phyloP scores from a whole-genome alignment of 768 basidiomycete species.

The Sporobolomyces roseus region DNA sequence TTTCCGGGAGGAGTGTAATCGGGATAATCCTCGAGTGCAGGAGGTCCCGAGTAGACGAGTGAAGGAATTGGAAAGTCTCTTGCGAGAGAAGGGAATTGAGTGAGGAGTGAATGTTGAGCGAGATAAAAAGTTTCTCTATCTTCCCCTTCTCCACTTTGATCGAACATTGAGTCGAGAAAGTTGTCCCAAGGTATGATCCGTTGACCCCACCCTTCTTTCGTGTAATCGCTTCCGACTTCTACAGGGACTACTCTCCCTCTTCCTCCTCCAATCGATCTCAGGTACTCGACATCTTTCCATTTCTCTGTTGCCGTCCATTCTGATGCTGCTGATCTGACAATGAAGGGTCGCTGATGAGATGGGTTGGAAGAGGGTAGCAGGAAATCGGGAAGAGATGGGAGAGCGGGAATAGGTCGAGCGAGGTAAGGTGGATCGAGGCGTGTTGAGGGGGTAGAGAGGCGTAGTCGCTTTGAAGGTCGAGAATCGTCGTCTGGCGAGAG shows the following conservation, averaged over 20 bases:
- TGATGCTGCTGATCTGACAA: slow-evolving; percentile 58
- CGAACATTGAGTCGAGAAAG: slow-evolving; percentile 57
- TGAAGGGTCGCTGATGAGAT: slow-evolving; percentile 62
- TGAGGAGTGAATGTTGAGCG: slow-evolving; percentile 81
- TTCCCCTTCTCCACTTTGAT: not conserved
- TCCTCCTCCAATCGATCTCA: slow-evolving; percentile 71
- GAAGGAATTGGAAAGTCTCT: slow-evolving; percentile 80
- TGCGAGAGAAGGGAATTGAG: slow-evolving; percentile 73
- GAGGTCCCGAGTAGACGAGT: slow-evolving; percentile 69
- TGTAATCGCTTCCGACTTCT: slow-evolving; percentile 82
- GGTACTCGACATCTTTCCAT: slow-evolving; percentile 69
- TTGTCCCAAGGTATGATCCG: slow-evolving; percentile 69
- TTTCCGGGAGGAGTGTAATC: slow-evolving; percentile 64
- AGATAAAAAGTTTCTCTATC: slow-evolving; percentile 59
- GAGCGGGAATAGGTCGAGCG: slow-evolving; percentile 44
- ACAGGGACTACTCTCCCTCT: slow-evolving; percentile 81
- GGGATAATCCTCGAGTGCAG: slow-evolving; percentile 47
- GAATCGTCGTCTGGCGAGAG: not conserved
- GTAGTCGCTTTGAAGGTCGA: slow-evolving; percentile 20
- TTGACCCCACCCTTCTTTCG: slow-evolving; percentile 74
- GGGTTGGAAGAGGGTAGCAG: slow-evolving; percentile 56
- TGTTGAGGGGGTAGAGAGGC: slow-evolving; percentile 18
- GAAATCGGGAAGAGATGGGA: slow-evolving; percentile 53
- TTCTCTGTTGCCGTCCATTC: slow-evolving; percentile 77
- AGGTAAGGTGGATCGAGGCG: slow-evolving; percentile 28